A percentile compares a stretch with the other conserved stretches of the same genome.
These are phyloP conservation scores for Macrophomina pseudophaseolina DNA, from an alignment of 2,329 filamentous ascomycete species.

Conservation along the genomic window DNA sequence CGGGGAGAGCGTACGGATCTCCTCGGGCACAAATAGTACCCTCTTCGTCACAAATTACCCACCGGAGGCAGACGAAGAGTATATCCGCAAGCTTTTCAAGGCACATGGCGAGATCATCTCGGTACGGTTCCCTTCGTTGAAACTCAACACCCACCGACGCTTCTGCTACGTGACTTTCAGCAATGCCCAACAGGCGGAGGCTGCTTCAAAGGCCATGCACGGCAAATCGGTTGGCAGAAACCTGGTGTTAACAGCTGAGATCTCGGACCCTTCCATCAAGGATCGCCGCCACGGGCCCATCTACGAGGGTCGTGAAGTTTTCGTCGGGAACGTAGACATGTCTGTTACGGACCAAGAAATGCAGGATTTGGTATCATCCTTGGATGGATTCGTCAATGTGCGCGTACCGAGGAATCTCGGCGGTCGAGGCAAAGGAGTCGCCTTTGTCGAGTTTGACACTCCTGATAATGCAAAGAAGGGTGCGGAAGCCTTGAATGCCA, in stretches of 20 bases:
- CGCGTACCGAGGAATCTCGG: constrained; percentile 71
- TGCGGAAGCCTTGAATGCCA: constrained; percentile 38
- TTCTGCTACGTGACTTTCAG: constrained; percentile 97
- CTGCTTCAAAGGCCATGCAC: constrained; percentile 71
- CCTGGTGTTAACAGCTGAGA: constrained; percentile 74
- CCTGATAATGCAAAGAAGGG: constrained; percentile 47
- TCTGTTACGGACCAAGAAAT: constrained; percentile 76
- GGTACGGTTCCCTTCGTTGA: constrained; percentile 88
- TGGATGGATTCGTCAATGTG: constrained; percentile 72
- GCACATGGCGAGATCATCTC: constrained; percentile 80
- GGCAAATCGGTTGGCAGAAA: constrained; percentile 71
- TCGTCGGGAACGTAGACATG: constrained; percentile 84
- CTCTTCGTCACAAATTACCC: constrained; percentile 93
- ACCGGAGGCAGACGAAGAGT: constrained; percentile 72
- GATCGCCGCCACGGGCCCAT: constrained; percentile 79
- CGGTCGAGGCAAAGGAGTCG: constrained; percentile 76
- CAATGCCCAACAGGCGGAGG: constrained; percentile 47
- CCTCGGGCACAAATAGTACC: constrained; percentile 76
- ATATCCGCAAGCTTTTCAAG: constrained; percentile 67
- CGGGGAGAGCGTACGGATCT: constrained; percentile 73
- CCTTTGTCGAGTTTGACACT: constrained; percentile 77
- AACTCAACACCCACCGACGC: constrained; percentile 83
- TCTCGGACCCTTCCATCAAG: constrained; percentile 80
- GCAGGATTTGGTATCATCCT: constrained; percentile 63
- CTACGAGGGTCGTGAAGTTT: constrained; percentile 86